Evolutionary conservation across 2,329 filamentous ascomycete species (phyloP), one percentile per base, ranked within the genome.

Genomic region (Hymenoscyphus salicellus): DNA sequence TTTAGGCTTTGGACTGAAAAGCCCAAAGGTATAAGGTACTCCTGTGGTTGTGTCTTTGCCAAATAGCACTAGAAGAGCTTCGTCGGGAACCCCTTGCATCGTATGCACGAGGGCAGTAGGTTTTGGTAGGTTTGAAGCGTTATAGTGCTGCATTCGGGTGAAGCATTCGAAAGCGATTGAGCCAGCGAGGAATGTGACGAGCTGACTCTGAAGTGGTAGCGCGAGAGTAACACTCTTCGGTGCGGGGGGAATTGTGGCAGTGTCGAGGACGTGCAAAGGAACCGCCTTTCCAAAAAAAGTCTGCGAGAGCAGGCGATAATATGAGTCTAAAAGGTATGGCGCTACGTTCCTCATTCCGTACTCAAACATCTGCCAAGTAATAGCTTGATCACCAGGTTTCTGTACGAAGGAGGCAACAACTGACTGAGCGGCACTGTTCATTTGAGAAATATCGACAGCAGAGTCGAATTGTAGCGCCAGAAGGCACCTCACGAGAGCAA

Each of bases 171-270:
- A 57, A n/a, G 28, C 55, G 55, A 57, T 26, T 16, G 55, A 57
- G 55, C 55, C 28, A 57, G 28, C 32, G 26, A 57, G 28, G 55
- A 57, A 57, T 5, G 55, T 57, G 32, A 57, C 26, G 32, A 57
- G 55, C 26, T 57, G 55, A 32, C 55, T 57, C 28, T 57, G 55
- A 32, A 57, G 55, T 57, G 55, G 55, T 20, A 57, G 28, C n/a
- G 26, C 10, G 16, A 57, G 28, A n/a, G 55, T 28, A 4, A 57
- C 32, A 14, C 5, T 14, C 1, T 26, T 10, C 14, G 46, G 20
- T 14, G 23, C 20, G 8, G 46, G 46, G 26, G 20, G 46, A 26
- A 52, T 11, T 26, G 46, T 52, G 4, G 46, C 46, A 7, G 46
- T 23, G 8, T 52, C 46, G n/a, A 52, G 46, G 11, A 52, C 20